These are phyloP conservation scores for Fusarium foetens DNA, from an alignment of 2,329 filamentous ascomycete species.

Conservation along the genomic window DNA sequence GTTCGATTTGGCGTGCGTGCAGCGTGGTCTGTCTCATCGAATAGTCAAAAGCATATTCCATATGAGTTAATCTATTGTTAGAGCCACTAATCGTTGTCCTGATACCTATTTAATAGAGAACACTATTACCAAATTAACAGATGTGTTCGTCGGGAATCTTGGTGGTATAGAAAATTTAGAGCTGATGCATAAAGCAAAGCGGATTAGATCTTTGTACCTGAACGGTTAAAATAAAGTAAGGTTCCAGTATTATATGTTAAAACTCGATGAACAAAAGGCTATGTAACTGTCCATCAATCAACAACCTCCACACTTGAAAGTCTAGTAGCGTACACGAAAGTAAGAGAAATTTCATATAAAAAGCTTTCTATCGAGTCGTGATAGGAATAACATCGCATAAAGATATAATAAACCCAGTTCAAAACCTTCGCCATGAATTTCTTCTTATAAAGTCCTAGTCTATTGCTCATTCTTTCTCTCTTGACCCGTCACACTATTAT, in stretches of 20 bases:
- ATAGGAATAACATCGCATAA: accelerated
- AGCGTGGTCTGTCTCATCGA: too few relatives aligned
- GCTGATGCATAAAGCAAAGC: background rate
- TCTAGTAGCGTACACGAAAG: accelerated
- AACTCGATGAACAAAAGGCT: background rate
- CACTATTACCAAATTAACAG: too few relatives aligned
- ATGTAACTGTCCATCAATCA: accelerated
- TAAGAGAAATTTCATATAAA: too few relatives aligned
- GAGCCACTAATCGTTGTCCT: background rate
- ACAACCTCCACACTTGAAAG: accelerated
- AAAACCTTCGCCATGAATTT: accelerated
- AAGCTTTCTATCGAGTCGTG: accelerated
- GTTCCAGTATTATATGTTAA: background rate
- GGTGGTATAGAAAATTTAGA: too few relatives aligned
- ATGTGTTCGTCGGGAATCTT: too few relatives aligned
- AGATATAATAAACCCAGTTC: background rate
- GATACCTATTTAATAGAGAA: background rate
- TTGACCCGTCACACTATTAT: background rate
- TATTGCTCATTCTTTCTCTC: background rate
- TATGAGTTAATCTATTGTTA: too few relatives aligned
- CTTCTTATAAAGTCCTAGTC: accelerated
- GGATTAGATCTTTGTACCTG: background rate
- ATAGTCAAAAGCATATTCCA: too few relatives aligned
- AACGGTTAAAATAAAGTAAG: background rate
- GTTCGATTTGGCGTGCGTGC: too few relatives aligned